A percentile compares a stretch with the other conserved stretches of the same genome.
Evolutionary conservation across 1,139 yeast species (phyloP).

Genomic region (Taphrina communis): DNA sequence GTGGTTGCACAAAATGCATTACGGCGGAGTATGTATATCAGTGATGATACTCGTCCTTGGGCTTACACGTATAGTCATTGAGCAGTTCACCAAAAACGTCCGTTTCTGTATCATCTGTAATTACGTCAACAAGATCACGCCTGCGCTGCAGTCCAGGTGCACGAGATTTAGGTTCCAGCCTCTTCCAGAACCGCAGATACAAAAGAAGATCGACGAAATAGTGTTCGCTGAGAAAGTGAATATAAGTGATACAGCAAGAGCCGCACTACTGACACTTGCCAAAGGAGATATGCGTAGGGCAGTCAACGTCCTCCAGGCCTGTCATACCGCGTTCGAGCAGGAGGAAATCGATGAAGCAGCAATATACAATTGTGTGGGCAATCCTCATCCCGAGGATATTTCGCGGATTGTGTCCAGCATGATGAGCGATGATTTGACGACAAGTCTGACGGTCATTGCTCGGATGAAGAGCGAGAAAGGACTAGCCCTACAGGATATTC

Average conservation of each 20-base stretch:
- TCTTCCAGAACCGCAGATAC: conserved; percentile 68
- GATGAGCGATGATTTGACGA: conserved; percentile 85
- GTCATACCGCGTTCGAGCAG: conserved; percentile 71
- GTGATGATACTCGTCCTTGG: neutral
- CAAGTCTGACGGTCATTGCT: conserved; percentile 55
- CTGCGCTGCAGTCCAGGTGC: conserved; percentile 92
- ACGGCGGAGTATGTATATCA: conserved; percentile 62
- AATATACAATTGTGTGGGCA: conserved; percentile 94
- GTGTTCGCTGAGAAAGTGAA: conserved; percentile 68
- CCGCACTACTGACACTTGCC: conserved; percentile 70
- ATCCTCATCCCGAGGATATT: conserved; percentile 88
- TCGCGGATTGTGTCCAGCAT: conserved; percentile 76
- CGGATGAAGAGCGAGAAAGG: conserved; percentile 72
- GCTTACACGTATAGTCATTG: conserved; percentile 60
- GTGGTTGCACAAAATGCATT: conserved; percentile 94
- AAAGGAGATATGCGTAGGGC: conserved; percentile 97
- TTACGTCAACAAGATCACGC: conserved; percentile 92
- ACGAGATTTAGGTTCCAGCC: conserved; percentile 95
- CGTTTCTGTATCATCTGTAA: conserved; percentile 96
- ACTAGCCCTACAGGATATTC: conserved; percentile 82
- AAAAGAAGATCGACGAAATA: conserved; percentile 69
- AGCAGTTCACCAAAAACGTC: conserved; percentile 91
- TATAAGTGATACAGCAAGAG: conserved; percentile 65
- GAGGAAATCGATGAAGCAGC: conserved; percentile 64
- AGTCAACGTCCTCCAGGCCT: conserved; percentile 90